A percentile compares a stretch with the other conserved stretches of the same genome.
phyloP scores from a whole-genome alignment of 257 asterid species.

The Lithospermum erythrorhizon region DNA sequence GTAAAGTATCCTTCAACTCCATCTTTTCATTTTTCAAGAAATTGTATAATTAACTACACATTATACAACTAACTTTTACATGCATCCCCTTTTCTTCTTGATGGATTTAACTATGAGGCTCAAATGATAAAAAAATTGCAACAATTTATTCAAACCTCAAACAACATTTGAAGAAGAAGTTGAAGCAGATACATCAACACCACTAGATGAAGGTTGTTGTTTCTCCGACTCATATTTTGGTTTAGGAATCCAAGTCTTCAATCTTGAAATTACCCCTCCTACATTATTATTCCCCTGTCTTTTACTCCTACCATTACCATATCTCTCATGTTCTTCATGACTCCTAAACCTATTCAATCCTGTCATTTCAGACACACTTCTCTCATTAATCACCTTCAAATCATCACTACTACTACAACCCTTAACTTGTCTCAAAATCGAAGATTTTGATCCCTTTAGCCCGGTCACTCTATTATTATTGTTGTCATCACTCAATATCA shows the following conservation, averaged over 20 bases:
- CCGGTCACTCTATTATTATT: conserved; percentile 17
- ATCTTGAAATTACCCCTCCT: conserved; percentile 46
- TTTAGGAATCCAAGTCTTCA: conserved; percentile 82
- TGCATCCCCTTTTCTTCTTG: too few relatives aligned
- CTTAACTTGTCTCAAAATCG: not conserved
- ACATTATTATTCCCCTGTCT: conserved; percentile 17
- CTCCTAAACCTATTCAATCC: conserved; percentile 65
- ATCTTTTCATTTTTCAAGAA: too few relatives aligned
- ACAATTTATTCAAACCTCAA: not conserved
- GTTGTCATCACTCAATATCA: conserved; percentile 22
- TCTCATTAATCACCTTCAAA: conserved; percentile 35
- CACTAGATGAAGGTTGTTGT: not conserved
- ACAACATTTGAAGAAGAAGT: not conserved
- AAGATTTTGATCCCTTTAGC: conserved; percentile 11
- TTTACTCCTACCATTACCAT: conserved; percentile 15
- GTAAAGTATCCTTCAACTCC: too few relatives aligned
- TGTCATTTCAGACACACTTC: conserved; percentile 84
- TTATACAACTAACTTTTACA: too few relatives aligned
- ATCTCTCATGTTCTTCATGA: conserved; percentile 25
- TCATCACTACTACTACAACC: conserved; percentile 26
- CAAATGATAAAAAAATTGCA: too few relatives aligned
- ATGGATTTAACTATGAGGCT: too few relatives aligned
- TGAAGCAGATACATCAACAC: not conserved
- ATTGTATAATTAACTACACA: too few relatives aligned
- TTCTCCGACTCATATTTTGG: conserved; percentile 21